These are phyloP conservation scores for Salix brachista DNA, from an alignment of 345 rosid genomes.

Conservation along the genomic window DNA sequence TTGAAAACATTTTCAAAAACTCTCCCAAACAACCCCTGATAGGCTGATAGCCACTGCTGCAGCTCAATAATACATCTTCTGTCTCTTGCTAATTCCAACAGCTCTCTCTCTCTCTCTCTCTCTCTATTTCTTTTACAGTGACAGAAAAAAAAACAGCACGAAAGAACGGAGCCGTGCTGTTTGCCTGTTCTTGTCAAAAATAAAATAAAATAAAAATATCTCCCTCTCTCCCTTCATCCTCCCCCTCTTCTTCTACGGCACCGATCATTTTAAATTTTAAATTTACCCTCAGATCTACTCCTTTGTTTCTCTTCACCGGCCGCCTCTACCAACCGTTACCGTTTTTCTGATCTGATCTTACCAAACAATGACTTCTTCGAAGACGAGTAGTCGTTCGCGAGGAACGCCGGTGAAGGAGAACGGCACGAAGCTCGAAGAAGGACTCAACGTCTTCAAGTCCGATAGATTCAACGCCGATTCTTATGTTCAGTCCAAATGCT, in stretches of 20 bases:
- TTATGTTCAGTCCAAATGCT: constrained; percentile 88
- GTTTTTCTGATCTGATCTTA: neutral
- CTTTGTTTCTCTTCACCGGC: neutral
- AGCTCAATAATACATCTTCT: neutral
- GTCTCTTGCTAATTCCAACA: neutral
- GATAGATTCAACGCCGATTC: constrained; percentile 89
- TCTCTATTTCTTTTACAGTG: too few species aligned
- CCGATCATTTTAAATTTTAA: neutral
- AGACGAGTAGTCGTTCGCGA: constrained; percentile 57
- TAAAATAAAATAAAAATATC: neutral
- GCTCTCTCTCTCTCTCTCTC: too few species aligned
- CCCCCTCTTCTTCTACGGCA: neutral
- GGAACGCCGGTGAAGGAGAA: constrained; percentile 63
- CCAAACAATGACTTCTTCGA: constrained; percentile 34
- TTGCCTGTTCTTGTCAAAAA: neutral
- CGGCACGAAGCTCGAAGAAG: constrained; percentile 78
- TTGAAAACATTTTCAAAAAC: too few species aligned
- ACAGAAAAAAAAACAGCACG: neutral
- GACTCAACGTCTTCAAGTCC: constrained; percentile 76
- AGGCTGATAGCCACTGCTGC: neutral
- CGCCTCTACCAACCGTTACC: neutral
- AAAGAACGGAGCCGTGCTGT: neutral
- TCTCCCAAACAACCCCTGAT: too few species aligned
- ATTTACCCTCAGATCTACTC: neutral
- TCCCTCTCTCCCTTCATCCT: neutral